phyloP scores from a whole-genome alignment of 257 asterid species.

The Primulina eburnea region DNA sequence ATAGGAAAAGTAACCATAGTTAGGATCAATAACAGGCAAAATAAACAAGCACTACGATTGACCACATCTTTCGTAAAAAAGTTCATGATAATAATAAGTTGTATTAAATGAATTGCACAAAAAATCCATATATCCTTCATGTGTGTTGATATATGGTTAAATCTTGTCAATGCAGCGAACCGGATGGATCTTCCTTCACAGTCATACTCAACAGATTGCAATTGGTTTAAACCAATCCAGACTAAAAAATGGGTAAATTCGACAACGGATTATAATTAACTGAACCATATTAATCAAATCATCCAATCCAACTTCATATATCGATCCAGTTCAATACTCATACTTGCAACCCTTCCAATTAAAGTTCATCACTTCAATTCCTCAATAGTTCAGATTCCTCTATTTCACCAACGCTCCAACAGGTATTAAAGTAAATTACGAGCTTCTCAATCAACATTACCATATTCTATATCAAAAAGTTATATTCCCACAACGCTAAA shows the following conservation, averaged over 20 bases:
- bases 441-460: not conserved
- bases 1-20: too few species aligned
- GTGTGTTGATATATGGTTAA: too few species aligned
- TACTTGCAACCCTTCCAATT: not conserved
- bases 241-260: not conserved
- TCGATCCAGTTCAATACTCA: not conserved
- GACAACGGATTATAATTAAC: not conserved
- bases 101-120: too few species aligned
- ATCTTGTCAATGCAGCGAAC: too few species aligned
- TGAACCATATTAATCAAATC: slow-evolving; percentile 17
- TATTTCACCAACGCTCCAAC: too few species aligned
- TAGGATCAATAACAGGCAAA: not conserved
- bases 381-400: not conserved
- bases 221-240: not conserved
- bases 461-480: too few species aligned
- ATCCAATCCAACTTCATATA: not conserved
- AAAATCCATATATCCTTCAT: too few species aligned
- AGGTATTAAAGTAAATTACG: too few species aligned
- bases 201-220: not conserved
- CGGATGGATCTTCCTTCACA: too few species aligned
- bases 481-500: not conserved
- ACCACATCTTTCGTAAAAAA: not conserved
- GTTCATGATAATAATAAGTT: too few species aligned
- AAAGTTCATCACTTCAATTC: not conserved
- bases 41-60: not conserved